phyloP scores from a whole-genome alignment of 257 asterid genomes.

The Rubia yunnanensis region DNA sequence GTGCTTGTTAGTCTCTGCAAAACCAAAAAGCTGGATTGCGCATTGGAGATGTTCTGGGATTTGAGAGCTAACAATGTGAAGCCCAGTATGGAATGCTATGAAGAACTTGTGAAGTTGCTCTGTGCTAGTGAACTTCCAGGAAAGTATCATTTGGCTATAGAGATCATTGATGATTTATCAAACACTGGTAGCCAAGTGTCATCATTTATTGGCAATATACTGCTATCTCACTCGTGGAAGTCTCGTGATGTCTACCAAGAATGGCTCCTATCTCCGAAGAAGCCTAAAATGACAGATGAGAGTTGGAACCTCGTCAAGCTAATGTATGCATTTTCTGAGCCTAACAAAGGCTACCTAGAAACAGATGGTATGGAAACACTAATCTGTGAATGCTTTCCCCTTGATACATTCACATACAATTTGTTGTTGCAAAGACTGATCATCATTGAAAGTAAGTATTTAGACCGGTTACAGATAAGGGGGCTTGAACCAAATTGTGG shows the following conservation, averaged over 20 bases:
- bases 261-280: constrained; percentile 36
- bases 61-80: constrained; percentile 32
- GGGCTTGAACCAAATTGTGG: constrained; percentile 70
- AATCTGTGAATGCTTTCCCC: constrained; percentile 45
- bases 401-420: constrained; percentile 54
- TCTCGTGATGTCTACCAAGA: constrained; percentile 25
- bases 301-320: constrained; percentile 51
- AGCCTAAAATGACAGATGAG: constrained; percentile 25
- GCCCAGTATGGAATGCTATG: constrained; percentile 65
- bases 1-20: constrained; percentile 67
- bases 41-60: constrained; percentile 36
- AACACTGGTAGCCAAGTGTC: constrained; percentile 49
- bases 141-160: constrained; percentile 37
- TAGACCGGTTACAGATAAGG: constrained; percentile 30
- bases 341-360: constrained; percentile 27
- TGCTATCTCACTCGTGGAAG: constrained; percentile 54
- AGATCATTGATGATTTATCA: constrained; percentile 51
- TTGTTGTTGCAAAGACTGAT: constrained; percentile 57
- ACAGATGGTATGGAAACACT: constrained; percentile 39
- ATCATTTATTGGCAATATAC: constrained; percentile 67
- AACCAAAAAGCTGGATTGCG: constrained; percentile 29
- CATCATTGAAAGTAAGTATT: constrained; percentile 25
- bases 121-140: constrained; percentile 24
- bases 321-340: constrained; percentile 52
- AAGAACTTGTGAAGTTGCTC: constrained; percentile 56